Percentiles rank a stretch among this genome's conserved stretches.
Conservation (phyloP, 2,329 filamentous ascomycete species). For the Neofusicoccum cordaticola region DNA sequence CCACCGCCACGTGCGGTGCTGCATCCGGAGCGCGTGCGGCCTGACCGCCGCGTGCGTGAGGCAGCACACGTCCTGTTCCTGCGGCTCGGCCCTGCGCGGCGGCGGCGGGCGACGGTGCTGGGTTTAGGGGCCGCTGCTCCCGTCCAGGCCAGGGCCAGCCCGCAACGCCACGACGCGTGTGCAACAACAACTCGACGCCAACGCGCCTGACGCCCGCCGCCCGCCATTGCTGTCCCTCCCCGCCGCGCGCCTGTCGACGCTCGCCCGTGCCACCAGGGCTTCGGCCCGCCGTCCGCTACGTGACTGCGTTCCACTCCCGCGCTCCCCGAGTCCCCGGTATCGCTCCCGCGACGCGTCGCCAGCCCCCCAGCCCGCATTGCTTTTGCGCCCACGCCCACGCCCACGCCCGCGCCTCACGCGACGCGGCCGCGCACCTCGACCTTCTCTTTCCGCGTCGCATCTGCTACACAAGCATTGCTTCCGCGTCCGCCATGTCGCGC, state of each 20-base stretch:
- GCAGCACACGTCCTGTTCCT: neutral
- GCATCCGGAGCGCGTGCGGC: too few species aligned
- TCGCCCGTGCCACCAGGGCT: neutral
- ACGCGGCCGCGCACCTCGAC: neutral
- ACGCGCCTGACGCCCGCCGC: neutral
- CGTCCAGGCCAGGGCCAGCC: neutral
- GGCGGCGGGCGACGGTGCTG: neutral
- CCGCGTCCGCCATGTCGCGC: constrained; percentile 12
- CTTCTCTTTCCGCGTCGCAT: neutral
- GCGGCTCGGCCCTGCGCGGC: neutral
- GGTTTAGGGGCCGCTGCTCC: neutral
- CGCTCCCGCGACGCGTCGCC: constrained; percentile 14
- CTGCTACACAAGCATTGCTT: neutral
- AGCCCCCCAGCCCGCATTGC: constrained; percentile 1
- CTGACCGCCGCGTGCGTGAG: too few species aligned
- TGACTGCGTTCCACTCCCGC: constrained; percentile 9
- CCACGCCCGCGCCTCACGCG: neutral
- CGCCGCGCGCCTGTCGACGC: neutral
- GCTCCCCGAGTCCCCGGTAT: constrained; percentile 6
- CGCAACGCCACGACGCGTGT: neutral
- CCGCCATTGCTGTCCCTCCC: neutral
- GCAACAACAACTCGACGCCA: neutral
- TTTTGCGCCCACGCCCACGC: neutral
- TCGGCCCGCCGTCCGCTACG: constrained; percentile 8
- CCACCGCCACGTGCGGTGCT: neutral